Conservation (phyloP, 768 basidiomycete genomes). For the Russula vinacea region DNA sequence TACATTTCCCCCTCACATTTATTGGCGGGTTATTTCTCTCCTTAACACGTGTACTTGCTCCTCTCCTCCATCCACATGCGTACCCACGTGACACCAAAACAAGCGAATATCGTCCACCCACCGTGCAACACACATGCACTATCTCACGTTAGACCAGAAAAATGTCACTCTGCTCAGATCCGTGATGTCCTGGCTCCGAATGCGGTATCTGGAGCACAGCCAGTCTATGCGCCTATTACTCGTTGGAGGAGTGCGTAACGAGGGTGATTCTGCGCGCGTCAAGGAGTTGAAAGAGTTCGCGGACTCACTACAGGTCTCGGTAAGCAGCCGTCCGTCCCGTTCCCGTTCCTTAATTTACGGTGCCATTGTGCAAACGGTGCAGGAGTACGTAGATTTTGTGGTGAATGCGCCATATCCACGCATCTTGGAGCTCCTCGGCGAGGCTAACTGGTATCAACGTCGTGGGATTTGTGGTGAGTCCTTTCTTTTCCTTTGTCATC, state of each 20-base stretch:
- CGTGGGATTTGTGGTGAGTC: slow-evolving; percentile 90
- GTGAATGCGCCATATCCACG: slow-evolving; percentile 78
- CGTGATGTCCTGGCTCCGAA: slow-evolving; percentile 61
- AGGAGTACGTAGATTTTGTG: slow-evolving; percentile 73
- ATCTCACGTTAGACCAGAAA: slow-evolving; percentile 73
- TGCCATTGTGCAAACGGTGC: not conserved
- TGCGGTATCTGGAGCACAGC: slow-evolving; percentile 56
- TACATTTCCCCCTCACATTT: slow-evolving; percentile 37
- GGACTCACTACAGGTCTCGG: slow-evolving; percentile 60
- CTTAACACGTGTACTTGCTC: not conserved
- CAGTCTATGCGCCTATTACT: slow-evolving; percentile 53
- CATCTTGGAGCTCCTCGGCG: slow-evolving; percentile 67
- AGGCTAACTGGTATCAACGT: slow-evolving; percentile 87
- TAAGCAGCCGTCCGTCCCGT: slow-evolving; percentile 34
- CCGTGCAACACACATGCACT: slow-evolving; percentile 86
- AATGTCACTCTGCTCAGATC: slow-evolving; percentile 83
- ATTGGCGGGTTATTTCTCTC: not conserved
- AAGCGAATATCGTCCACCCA: slow-evolving; percentile 70
- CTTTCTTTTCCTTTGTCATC: slow-evolving; percentile 14
- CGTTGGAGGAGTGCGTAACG: slow-evolving; percentile 83
- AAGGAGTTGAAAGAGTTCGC: slow-evolving; percentile 56
- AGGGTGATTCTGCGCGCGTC: slow-evolving; percentile 68
- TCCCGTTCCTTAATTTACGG: slow-evolving; percentile 9
- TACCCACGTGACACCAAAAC: slow-evolving; percentile 24
- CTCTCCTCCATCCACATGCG: slow-evolving; percentile 1